Evolutionary conservation across 768 basidiomycete genomes (phyloP), one percentile per base, ranked within the genome.

Genomic region (Agaricus sinodeliciosus): DNA sequence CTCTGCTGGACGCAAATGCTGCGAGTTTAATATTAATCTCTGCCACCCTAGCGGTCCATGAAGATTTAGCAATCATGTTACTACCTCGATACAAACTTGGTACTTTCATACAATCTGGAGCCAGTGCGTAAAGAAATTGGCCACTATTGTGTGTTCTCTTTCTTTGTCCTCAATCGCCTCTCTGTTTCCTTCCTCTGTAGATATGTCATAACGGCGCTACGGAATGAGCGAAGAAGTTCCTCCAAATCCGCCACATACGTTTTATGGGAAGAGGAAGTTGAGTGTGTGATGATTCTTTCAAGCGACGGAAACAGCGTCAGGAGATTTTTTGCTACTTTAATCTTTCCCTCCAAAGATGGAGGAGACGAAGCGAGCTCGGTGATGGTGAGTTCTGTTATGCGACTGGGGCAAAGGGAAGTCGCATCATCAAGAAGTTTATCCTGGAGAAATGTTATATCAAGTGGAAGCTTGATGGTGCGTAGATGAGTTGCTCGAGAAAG

Each of bases 261-360:
- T 15, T 26, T 28, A n/a, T 44, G 25, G 16, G 19, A 4, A 19
- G 50, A 27, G n/a, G 9, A 11, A 2, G 31, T 31, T 31, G 31
- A 39, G 18, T 43, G 15, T 9, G 50, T 51, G 4, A 44, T 9
- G 25, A 51, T n/a, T 26, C 42, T 27, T 6, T 44, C 34, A 22
- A 51, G 50, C 25, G 9, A 35, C 16, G 42, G 51, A 49, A 56
- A 43, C 18, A 49, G 15, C 16, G 49, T 39, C 18, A 34, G 36
- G 37, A 44, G 34, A 43, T 54, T 48, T 26, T 35, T 48, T 13
- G 47, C 47, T 18, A 54, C 4, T 8, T 41, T 9, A 6, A 48
- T 41, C n/a, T 54, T 54, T 9, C 31, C 39, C 25, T 47, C 45
- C 5, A 51, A n/a, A n/a, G n/a, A 16, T 5, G 42, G n/a, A n/a